A percentile compares a stretch with the other conserved stretches of the same genome.
phyloP scores from a whole-genome alignment of 2,329 filamentous ascomycete species.

The Alternaria sp. region DNA sequence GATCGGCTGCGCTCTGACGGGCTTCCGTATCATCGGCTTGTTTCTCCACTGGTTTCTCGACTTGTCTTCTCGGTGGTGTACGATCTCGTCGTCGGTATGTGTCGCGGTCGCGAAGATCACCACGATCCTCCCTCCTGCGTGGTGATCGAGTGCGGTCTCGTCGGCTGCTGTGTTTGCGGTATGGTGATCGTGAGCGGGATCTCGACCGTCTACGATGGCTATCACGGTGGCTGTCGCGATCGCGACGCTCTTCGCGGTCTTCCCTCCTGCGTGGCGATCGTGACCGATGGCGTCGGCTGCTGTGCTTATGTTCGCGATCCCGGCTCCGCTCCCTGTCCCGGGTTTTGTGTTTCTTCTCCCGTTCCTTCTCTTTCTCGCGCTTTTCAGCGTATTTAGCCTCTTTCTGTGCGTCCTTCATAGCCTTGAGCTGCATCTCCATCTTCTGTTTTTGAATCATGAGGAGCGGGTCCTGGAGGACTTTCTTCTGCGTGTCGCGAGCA shows the following conservation, averaged over 20 bases:
- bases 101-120: constrained; percentile 21
- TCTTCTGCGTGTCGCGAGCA: constrained; percentile 78
- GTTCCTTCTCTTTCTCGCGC: constrained; percentile 44
- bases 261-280: constrained; percentile 44
- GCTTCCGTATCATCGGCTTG: constrained; percentile 11
- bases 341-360: constrained; percentile 57
- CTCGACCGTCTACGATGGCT: constrained; percentile 29
- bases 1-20: constrained; percentile 34
- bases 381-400: constrained; percentile 47
- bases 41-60: not conserved
- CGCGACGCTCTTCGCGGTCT: constrained; percentile 24
- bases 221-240: constrained; percentile 24
- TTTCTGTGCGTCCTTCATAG: constrained; percentile 61
- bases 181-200: constrained; percentile 20
- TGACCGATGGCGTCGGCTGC: constrained; percentile 43
- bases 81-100: constrained; percentile 30
- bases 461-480: constrained; percentile 89
- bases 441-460: constrained; percentile 93
- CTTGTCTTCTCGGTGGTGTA: constrained; percentile 16
- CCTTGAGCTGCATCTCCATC: constrained; percentile 63
- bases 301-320: constrained; percentile 25
- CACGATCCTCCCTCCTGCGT: constrained; percentile 20
- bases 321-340: constrained; percentile 39
- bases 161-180: constrained; percentile 9
- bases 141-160: constrained; percentile 27